phyloP scores from a whole-genome alignment of 2,329 filamentous ascomycete genomes.

The Botryosphaeria dothidea region DNA sequence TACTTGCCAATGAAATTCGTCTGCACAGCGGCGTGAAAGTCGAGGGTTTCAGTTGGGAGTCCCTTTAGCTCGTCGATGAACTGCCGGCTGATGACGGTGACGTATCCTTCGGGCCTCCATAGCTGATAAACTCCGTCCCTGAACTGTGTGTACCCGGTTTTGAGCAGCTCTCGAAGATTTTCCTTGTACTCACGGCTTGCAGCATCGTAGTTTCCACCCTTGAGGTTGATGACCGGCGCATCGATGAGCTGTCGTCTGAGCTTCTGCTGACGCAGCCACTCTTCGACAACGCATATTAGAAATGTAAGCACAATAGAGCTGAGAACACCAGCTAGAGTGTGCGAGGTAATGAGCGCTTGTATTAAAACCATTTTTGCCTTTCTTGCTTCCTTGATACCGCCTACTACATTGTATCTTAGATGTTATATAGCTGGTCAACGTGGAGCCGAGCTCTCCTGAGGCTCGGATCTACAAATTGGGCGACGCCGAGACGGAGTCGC shows the following conservation, averaged over 20 bases:
- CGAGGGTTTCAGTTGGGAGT: conserved; percentile 34
- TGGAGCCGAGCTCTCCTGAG: neutral
- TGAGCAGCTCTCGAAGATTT: neutral
- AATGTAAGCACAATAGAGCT: neutral
- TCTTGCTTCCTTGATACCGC: neutral
- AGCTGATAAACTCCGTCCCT: neutral
- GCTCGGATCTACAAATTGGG: neutral
- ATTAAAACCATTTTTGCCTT: neutral
- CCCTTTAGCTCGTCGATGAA: conserved; percentile 35
- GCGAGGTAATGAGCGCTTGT: neutral
- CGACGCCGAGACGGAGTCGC: neutral
- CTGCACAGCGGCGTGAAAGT: conserved; percentile 29
- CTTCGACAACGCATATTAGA: neutral
- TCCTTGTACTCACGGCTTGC: neutral
- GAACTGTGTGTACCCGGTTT: neutral
- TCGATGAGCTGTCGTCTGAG: neutral
- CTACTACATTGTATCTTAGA: neutral
- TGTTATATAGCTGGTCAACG: neutral
- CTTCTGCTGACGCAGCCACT: neutral
- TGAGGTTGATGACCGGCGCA: neutral
- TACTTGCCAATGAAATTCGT: conserved; percentile 24
- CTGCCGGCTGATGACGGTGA: neutral
- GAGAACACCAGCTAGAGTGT: neutral
- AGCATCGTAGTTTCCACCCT: neutral
- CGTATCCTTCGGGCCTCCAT: neutral